Conservation (phyloP, 257 asterid species). For the Plantago major region DNA sequence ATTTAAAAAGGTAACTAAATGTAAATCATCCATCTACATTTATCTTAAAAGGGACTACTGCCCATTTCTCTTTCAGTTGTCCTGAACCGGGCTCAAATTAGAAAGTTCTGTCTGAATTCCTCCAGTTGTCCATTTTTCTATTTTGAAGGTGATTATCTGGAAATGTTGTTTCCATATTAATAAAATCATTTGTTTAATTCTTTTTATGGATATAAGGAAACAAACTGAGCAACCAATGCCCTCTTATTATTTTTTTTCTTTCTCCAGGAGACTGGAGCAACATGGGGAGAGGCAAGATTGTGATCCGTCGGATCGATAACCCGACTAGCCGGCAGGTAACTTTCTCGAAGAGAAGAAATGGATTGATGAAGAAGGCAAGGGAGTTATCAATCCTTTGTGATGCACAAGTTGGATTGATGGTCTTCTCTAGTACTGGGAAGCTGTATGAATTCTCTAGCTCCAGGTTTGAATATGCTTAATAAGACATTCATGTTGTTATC, state of each 20-base stretch:
- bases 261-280: background rate
- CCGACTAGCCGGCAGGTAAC: conserved; percentile 6
- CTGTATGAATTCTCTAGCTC: conserved; percentile 8
- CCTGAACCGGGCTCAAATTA: background rate
- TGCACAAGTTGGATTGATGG: conserved; percentile 6
- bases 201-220: background rate
- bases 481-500: too few species aligned
- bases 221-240: background rate
- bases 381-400: conserved; percentile 6
- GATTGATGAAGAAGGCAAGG: conserved; percentile 4
- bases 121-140: background rate
- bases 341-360: conserved; percentile 7
- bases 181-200: background rate
- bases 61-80: background rate
- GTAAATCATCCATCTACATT: too few species aligned
- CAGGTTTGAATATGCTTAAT: background rate
- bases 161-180: background rate
- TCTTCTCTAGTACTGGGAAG: conserved; percentile 9
- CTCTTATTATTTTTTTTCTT: too few species aligned
- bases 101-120: background rate
- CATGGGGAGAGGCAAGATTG: conserved; percentile 9
- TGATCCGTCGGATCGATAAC: conserved; percentile 6
- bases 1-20: too few species aligned
- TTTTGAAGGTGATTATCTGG: background rate
- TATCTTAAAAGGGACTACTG: background rate